A percentile compares a stretch with the other conserved stretches of the same genome.
Evolutionary conservation across 2,329 filamentous ascomycete species (phyloP).

Genomic region (Phialocephala sp.): DNA sequence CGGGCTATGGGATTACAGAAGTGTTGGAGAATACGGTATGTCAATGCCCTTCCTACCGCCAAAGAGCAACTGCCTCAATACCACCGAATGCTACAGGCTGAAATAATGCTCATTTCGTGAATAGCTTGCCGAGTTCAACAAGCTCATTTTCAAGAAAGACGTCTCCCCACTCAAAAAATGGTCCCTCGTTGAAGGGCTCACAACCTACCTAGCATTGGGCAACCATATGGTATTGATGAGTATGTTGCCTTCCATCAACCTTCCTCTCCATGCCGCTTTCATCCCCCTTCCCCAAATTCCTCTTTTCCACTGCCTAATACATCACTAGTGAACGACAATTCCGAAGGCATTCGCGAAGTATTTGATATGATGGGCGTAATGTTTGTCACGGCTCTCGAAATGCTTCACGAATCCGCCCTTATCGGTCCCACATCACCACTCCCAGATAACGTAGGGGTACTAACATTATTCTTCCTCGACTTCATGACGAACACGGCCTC

Average conservation of each 20-base stretch:
- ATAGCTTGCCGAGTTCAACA: conserved; percentile 26
- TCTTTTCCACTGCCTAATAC: neutral
- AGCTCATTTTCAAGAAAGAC: conserved; percentile 28
- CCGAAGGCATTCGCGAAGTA: neutral
- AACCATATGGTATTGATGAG: conserved; percentile 20
- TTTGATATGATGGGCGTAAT: neutral
- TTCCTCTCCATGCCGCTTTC: neutral
- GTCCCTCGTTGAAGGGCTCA: conserved; percentile 23
- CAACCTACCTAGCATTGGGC: conserved; percentile 2
- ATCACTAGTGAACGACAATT: neutral
- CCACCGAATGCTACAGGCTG: conserved; percentile 1
- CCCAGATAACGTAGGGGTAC: neutral
- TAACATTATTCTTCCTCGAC: neutral
- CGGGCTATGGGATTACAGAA: conserved; percentile 25
- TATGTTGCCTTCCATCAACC: conserved; percentile 6
- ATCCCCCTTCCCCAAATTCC: neutral
- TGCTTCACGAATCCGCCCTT: neutral
- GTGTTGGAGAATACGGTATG: conserved; percentile 27
- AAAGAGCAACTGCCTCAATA: neutral
- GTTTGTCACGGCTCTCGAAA: conserved; percentile 5
- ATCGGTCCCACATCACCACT: neutral
- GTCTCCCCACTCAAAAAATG: conserved; percentile 26
- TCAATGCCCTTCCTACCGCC: neutral
- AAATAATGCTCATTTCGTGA: neutral
- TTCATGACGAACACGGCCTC: neutral